These are phyloP conservation scores for Perilla frutescens DNA, from an alignment of 257 asterid genomes.

Conservation along the genomic window DNA sequence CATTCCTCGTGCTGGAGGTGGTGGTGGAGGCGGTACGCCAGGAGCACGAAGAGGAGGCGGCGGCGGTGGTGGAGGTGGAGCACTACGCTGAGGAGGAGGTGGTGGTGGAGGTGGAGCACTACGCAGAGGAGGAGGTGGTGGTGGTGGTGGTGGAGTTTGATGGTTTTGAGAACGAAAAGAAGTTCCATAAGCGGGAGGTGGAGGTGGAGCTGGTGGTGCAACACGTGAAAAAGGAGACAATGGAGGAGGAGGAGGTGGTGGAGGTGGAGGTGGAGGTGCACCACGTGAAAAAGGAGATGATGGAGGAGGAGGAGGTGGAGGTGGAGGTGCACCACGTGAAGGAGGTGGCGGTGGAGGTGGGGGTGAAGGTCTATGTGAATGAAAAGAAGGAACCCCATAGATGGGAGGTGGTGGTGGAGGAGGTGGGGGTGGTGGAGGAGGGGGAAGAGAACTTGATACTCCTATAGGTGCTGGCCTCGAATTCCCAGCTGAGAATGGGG, in stretches of 20 bases:
- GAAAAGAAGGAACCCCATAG: slow-evolving; percentile 29
- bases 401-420: slow-evolving; percentile 40
- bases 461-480: slow-evolving; percentile 29
- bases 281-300: slow-evolving; percentile 32
- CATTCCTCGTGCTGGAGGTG: slow-evolving; percentile 15
- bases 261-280: slow-evolving; percentile 44
- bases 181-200: slow-evolving; percentile 20
- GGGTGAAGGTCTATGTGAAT: slow-evolving; percentile 41
- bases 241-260: slow-evolving; percentile 42
- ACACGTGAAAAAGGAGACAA: slow-evolving; percentile 44
- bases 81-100: slow-evolving; percentile 33
- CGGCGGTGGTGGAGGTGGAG: slow-evolving; percentile 43
- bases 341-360: slow-evolving; percentile 43
- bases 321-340: neutral
- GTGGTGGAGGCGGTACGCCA: slow-evolving; percentile 33
- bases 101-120: slow-evolving; percentile 41
- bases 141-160: slow-evolving; percentile 45
- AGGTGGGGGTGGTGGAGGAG: slow-evolving; percentile 39
- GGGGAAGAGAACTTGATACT: slow-evolving; percentile 34
- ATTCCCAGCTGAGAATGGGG: slow-evolving; percentile 45
- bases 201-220: slow-evolving; percentile 30
- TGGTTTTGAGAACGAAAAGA: slow-evolving; percentile 13
- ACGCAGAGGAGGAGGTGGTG: slow-evolving; percentile 41
- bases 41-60: slow-evolving; percentile 26
- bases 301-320: slow-evolving; percentile 35